These are phyloP conservation scores for Cryptosporidium canis DNA, from an alignment of 169 alveolate species.

Conservation along the genomic window DNA sequence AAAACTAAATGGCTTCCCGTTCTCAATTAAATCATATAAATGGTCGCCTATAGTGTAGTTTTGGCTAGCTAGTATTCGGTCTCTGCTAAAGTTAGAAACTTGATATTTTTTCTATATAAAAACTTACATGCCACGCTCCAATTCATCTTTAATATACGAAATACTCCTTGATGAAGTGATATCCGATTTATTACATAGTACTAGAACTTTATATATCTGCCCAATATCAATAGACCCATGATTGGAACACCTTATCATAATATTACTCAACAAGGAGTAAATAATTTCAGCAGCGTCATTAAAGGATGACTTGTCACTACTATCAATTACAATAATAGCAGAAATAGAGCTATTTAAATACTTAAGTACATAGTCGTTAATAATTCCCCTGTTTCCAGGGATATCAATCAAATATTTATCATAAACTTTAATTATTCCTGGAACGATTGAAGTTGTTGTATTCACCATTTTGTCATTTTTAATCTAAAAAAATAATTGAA, in stretches of 20 bases:
- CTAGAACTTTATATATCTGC: neutral
- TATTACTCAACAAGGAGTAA: neutral
- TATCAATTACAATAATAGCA: conserved; percentile 52
- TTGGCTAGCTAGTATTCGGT: neutral
- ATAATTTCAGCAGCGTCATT: conserved; percentile 69
- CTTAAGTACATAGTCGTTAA: conserved; percentile 17
- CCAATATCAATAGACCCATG: neutral
- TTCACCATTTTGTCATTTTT: neutral
- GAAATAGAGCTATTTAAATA: conserved; percentile 5
- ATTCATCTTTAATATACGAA: conserved; percentile 48
- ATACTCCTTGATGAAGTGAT: conserved; percentile 16
- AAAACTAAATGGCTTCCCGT: conserved; percentile 7
- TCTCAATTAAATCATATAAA: neutral
- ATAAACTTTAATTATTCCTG: neutral
- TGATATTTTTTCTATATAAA: neutral
- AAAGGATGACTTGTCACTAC: conserved; percentile 66
- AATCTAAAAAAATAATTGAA: neutral
- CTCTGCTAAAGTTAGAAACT: conserved; percentile 4
- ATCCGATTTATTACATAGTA: conserved; percentile 58
- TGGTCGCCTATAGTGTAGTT: neutral
- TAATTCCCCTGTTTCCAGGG: conserved; percentile 65
- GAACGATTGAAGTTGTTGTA: conserved; percentile 53
- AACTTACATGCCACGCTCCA: conserved; percentile 69
- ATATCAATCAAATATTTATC: conserved; percentile 53
- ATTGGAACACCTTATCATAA: neutral